phyloP scores from a whole-genome alignment of 208 protist species.

The Leishmania tropica region DNA sequence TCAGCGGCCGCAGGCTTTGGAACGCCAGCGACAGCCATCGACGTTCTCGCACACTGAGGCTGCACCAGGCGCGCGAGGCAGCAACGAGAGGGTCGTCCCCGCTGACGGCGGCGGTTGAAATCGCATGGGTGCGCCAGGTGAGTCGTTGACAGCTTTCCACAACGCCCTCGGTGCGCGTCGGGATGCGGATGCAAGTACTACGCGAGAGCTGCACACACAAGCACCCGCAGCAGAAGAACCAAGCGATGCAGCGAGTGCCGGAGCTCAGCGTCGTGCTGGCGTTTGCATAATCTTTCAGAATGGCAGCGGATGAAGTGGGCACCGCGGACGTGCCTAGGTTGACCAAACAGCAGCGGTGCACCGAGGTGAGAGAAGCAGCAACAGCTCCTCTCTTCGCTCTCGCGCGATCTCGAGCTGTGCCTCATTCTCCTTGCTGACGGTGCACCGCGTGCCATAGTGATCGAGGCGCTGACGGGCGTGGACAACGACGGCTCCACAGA shows the following conservation, averaged over 20 bases:
- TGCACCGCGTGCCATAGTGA: not conserved
- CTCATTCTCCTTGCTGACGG: not conserved
- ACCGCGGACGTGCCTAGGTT: not conserved
- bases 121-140: not conserved
- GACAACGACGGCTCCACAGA: not conserved
- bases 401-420: not conserved
- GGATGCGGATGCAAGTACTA: not conserved
- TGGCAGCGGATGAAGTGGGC: not conserved
- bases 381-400: not conserved
- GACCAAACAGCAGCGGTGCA: not conserved
- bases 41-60: not conserved
- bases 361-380: conserved; percentile 2
- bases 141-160: not conserved
- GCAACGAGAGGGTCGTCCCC: not conserved
- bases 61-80: not conserved
- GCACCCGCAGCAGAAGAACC: not conserved
- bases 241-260: not conserved
- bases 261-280: not conserved
- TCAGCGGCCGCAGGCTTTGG: not conserved
- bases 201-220: not conserved
- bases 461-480: not conserved
- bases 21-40: not conserved
- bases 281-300: not conserved
- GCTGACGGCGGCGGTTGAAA: not conserved
- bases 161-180: not conserved